Evolutionary conservation across 176 grass and related monocot species (phyloP), one percentile per base, ranked within the genome.

Genomic region (Aegilops umbellulata): DNA sequence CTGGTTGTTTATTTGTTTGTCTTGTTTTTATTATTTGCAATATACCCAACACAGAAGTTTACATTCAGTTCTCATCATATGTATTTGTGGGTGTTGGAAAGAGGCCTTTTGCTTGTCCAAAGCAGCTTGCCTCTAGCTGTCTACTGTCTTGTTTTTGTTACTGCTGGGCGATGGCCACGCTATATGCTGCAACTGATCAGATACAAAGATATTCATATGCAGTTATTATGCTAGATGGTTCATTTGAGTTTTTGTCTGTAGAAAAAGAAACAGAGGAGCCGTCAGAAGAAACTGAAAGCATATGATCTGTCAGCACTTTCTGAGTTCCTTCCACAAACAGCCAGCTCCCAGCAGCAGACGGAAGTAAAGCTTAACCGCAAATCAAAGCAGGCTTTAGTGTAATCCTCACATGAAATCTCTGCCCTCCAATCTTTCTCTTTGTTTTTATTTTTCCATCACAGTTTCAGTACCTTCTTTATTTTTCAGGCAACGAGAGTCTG

Each of bases 371-470:
- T 94, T 35, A 94, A 94, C 67, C 91, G 88, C 90, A 94, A 97
- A 77, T 89, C 88, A 16, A 89, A 89, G 79, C 95, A 93, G 89
- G 87, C 69, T 84, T 78, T 94, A 81, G 92, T 97, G 95, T 94
- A 94, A 89, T 42, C 17, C 29, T 67, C 71, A 17, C 63, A 25
- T 44, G 34, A 35, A 71, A 83, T 63, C 4, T 69, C 14, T 3
- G n/a, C 36, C 25, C 10, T 62, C 82, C 87, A 2, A 62, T 79
- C 8, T 5, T 44, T 47, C 20, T 30, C 76, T 65, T 9, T 30
- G 27, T 84, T 24, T 67, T 58, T 2, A 25, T 26, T 76, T 79
- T 61, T 77, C 2, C 12, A 55, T 27, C 61, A 3, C 32, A 13
- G 31, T 63, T 53, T 84, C 80, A 61, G 31, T 49, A 25, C 17